Conservation (phyloP, 495 filamentous ascomycete genomes). For the Aspergillus sparsus region DNA sequence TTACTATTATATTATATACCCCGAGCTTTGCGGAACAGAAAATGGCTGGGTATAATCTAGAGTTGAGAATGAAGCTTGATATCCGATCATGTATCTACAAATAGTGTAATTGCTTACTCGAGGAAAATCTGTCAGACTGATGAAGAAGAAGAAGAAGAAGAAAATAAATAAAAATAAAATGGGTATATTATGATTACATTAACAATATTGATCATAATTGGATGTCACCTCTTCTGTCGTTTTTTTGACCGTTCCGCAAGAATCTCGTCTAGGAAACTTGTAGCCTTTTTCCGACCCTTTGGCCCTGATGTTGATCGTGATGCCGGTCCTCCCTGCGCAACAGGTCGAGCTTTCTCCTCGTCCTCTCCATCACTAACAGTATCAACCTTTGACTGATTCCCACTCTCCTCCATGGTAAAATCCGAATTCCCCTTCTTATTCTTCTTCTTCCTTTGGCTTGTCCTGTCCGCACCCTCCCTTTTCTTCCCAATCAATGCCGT, state of each 20-base stretch:
- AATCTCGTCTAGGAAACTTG: conserved; percentile 54
- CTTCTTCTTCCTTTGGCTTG: conserved; percentile 24
- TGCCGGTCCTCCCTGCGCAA: conserved; percentile 9
- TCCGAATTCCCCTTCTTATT: conserved; percentile 15
- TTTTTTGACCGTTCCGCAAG: conserved; percentile 53
- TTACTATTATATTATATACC: conserved; percentile 36
- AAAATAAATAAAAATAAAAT: conserved; percentile 5
- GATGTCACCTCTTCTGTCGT: conserved; percentile 54
- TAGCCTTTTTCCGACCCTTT: conserved; percentile 42
- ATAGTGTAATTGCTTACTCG: neutral
- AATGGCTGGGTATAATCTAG: conserved; percentile 21
- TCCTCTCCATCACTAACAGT: conserved; percentile 18
- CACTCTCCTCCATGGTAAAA: conserved; percentile 11
- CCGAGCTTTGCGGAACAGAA: conserved; percentile 31
- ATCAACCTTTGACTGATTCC: conserved; percentile 1
- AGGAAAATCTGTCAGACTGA: neutral
- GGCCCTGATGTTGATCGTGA: conserved; percentile 20
- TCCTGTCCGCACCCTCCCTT: conserved; percentile 29
- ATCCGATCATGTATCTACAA: conserved; percentile 10
- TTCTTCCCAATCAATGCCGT: conserved; percentile 51
- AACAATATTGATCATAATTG: neutral
- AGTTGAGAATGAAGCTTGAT: conserved; percentile 24
- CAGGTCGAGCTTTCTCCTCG: conserved; percentile 10
- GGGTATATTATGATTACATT: conserved; percentile 24
- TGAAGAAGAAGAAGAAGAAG: neutral